These are phyloP conservation scores for Ceratocystis albifundus DNA, from an alignment of 2,329 filamentous ascomycete species.

Conservation along the genomic window DNA sequence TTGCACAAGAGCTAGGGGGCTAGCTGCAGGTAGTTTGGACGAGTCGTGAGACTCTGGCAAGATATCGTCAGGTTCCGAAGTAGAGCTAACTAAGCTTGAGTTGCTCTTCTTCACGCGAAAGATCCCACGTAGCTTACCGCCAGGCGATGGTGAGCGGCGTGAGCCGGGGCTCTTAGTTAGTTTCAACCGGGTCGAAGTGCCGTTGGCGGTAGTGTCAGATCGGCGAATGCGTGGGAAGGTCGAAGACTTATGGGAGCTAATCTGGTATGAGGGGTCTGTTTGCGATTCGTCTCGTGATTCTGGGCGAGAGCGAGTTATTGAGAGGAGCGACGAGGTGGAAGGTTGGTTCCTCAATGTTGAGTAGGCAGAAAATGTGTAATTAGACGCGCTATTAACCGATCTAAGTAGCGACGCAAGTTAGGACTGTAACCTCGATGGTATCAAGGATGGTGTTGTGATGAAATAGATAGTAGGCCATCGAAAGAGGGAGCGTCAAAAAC, in stretches of 20 bases:
- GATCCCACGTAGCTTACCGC: constrained; percentile 58
- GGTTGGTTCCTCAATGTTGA: constrained; percentile 10
- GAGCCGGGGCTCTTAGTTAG: constrained; percentile 35
- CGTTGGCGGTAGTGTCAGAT: constrained; percentile 12
- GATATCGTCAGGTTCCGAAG: constrained; percentile 9
- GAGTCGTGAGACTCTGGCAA: constrained; percentile 32
- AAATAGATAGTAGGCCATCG: constrained; percentile 6
- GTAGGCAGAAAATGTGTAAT: constrained; percentile 20
- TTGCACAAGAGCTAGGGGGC: background rate
- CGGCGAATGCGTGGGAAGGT: constrained; percentile 18
- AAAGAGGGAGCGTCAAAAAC: background rate
- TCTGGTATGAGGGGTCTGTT: background rate
- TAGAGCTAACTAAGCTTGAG: constrained; percentile 28
- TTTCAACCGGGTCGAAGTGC: constrained; percentile 30
- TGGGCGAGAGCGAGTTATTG: constrained; percentile 15
- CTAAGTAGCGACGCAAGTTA: constrained; percentile 23
- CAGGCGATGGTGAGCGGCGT: constrained; percentile 53
- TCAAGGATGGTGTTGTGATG: background rate
- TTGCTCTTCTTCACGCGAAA: constrained; percentile 48
- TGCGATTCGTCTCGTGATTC: constrained; percentile 11
- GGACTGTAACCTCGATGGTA: constrained; percentile 4
- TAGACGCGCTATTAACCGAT: constrained; percentile 14
- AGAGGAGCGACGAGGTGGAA: constrained; percentile 8
- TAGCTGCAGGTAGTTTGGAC: constrained; percentile 21
- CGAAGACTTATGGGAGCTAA: constrained; percentile 17